phyloP scores from a whole-genome alignment of 2,329 filamentous ascomycete genomes.

The Apiospora koreana region DNA sequence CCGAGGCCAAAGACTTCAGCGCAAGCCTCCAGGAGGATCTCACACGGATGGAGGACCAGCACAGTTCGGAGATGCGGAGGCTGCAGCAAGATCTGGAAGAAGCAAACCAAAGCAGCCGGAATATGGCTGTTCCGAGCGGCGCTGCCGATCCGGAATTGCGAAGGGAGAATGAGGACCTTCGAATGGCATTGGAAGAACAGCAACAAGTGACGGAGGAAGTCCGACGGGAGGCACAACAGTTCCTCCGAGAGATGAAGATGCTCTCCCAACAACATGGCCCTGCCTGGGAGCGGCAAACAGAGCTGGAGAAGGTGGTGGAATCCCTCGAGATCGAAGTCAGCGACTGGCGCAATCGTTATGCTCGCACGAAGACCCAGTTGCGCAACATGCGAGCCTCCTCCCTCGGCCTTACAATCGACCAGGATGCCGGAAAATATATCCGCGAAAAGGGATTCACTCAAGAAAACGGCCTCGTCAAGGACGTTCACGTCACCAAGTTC shows the following conservation, averaged over 20 bases:
- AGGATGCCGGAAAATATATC: slow-evolving; percentile 68
- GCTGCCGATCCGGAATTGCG: slow-evolving; percentile 56
- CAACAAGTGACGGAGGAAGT: slow-evolving; percentile 85
- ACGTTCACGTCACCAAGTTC: slow-evolving; percentile 92
- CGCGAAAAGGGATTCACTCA: slow-evolving; percentile 69
- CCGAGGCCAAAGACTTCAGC: slow-evolving; percentile 75
- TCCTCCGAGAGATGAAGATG: slow-evolving; percentile 84
- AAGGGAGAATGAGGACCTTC: slow-evolving; percentile 69
- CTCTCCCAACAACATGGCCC: slow-evolving; percentile 79
- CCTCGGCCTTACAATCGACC: slow-evolving; percentile 68
- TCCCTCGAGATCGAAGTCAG: slow-evolving; percentile 80
- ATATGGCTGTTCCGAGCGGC: slow-evolving; percentile 22
- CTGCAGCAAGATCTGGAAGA: slow-evolving; percentile 66
- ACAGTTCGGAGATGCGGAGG: slow-evolving; percentile 62
- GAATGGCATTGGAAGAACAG: slow-evolving; percentile 68
- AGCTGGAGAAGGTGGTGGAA: slow-evolving; percentile 73
- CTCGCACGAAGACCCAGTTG: slow-evolving; percentile 83
- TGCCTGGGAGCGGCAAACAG: slow-evolving; percentile 79
- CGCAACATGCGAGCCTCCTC: slow-evolving; percentile 80
- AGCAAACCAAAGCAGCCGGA: slow-evolving; percentile 37
- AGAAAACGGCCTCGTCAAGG: slow-evolving; percentile 78
- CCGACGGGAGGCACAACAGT: slow-evolving; percentile 77
- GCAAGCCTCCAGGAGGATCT: slow-evolving; percentile 78
- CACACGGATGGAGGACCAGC: slow-evolving; percentile 69
- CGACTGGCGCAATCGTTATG: slow-evolving; percentile 89